Conservation (phyloP, 768 basidiomycete genomes). For the Candolleomyces aberdarensis region DNA sequence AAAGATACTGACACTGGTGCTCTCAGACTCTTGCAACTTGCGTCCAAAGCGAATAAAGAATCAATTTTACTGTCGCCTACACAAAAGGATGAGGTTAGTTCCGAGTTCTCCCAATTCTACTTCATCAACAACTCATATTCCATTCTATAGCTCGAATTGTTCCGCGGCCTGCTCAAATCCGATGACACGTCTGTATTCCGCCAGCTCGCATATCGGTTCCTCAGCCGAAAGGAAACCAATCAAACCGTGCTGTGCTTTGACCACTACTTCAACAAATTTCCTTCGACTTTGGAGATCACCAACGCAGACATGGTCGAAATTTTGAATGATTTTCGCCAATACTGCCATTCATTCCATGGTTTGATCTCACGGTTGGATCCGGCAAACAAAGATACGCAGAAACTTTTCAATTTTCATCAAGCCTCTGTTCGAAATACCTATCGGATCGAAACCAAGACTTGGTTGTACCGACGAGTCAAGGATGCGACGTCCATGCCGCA, state of each 20-base stretch:
- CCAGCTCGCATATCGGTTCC: slow-evolving; percentile 29
- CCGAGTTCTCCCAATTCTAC: background rate
- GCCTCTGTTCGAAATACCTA: slow-evolving; percentile 26
- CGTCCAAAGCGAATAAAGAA: slow-evolving; percentile 14
- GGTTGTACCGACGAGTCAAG: slow-evolving; percentile 19
- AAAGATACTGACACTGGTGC: slow-evolving; percentile 11
- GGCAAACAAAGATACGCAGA: slow-evolving; percentile 21
- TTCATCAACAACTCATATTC: background rate
- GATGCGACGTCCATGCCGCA: background rate
- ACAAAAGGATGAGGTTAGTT: slow-evolving; percentile 6
- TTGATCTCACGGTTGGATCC: slow-evolving; percentile 24
- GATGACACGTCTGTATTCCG: slow-evolving; percentile 26
- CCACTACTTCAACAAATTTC: slow-evolving; percentile 31
- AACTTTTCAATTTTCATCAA: slow-evolving; percentile 31
- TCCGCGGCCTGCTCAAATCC: slow-evolving; percentile 11
- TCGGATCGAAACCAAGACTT: slow-evolving; percentile 25
- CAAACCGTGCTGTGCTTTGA: slow-evolving; percentile 44
- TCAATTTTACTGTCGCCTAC: slow-evolving; percentile 3
- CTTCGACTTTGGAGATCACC: slow-evolving; percentile 20
- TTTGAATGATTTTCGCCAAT: slow-evolving; percentile 33
- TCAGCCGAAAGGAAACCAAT: slow-evolving; percentile 17
- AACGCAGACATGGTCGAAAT: slow-evolving; percentile 25
- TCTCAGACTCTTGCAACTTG: slow-evolving; percentile 23
- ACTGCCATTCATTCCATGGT: slow-evolving; percentile 27
- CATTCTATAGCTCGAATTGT: slow-evolving; percentile 18